Base-by-base conservation (phyloP, 805 yeast species). In the Candida yuanshanica region DNA sequence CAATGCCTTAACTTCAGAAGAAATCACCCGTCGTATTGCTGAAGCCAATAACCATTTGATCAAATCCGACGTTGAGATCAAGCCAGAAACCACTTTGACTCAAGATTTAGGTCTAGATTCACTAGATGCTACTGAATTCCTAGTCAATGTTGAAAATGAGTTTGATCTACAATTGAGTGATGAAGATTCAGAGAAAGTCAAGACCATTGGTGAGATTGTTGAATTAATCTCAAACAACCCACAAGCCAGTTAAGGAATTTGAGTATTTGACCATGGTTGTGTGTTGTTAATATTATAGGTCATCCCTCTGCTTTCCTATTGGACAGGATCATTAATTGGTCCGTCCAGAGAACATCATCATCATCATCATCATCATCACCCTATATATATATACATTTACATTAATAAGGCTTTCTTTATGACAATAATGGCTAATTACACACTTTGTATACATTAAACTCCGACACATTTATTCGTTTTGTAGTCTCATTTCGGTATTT, bases 141-240 rank as follows among this genome's bases (percentile, higher is more conserved):
- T 93, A 55, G 95, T 93, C 65, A 96, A 96, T 43, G 82, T 91
- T 58, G 99, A 91, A 72, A 96, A 90, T 73, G 90, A 82, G 63
- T 82, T 82, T 51, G 88, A 86, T 56, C 76, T 87, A 59, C 85
- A 83, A 62, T 79, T 86, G 59, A 88, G 95, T 27, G 96, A 88
- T 69, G 81, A 84, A 63, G 86, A 87, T 55, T 93, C 96, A 41
- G 97, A 91, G 63, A 90, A 84, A 61, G 81, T 93, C 65, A 88
- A 84, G 71, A 86, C 95, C 42, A 93, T 93, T 50, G 89, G 87
- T 53, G 95, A 90, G 70, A 95, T 96, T 46, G 77, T 90, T 49
- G 88, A 89, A 58, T 87, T 87, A 69, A 85, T 91, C 53, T 72
- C 76, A 48, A 75, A 81, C 53, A 84, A 83, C 65, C 75, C 79